Evolutionary conservation across 2,329 filamentous ascomycete genomes (phyloP), one percentile per base, ranked within the genome.

Genomic region (Ophiostoma ulmi): DNA sequence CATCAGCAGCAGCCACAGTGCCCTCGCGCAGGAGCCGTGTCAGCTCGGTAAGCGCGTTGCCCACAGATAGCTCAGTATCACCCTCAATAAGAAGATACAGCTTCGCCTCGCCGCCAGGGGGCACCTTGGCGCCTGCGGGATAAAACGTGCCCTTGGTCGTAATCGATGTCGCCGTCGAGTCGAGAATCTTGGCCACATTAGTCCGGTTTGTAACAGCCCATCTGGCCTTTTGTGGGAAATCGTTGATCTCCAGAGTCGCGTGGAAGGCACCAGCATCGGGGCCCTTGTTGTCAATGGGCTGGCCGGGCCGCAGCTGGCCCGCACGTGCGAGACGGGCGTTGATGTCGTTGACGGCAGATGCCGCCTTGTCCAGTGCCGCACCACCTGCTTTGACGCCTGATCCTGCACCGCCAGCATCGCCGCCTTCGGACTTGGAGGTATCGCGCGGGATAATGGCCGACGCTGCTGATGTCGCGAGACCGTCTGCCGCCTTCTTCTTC

Each of bases 171-270:
- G 93, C 94, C 0, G 94, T 97, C 11, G 92, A 88, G 77, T 99
- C 95, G 74, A 99, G 86, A 75, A 99, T 97, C 84, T 98, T 99
- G 75, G 94, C 94, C 71, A 99, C 95, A 77, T 99, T 99, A 48
- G 95, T 98, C 74, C 95, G 89, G 80, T 99, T 99, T 55, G 95
- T 99, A 81, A 99, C 95, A 13, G 93, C 94, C 95, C 95, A 99
- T 76, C 95, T 88, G 74, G 95, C 95, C 84, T 97, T 98, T 79
- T 99, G 95, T 44, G 95, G 95, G 80, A 98, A 98, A 81, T 99
- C 95, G 80, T 99, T 99, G 87, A 99, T 99, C 80, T 98, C 95
- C 73, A 99, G 85, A 4, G 94, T 98, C 20, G 95, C 94, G 79
- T 99, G 95, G 85, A 93, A 99, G 0, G 94, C 93, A 69, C 95